Base-by-base conservation (phyloP, 2,329 filamentous ascomycete genomes). In the Diaporthe eres region DNA sequence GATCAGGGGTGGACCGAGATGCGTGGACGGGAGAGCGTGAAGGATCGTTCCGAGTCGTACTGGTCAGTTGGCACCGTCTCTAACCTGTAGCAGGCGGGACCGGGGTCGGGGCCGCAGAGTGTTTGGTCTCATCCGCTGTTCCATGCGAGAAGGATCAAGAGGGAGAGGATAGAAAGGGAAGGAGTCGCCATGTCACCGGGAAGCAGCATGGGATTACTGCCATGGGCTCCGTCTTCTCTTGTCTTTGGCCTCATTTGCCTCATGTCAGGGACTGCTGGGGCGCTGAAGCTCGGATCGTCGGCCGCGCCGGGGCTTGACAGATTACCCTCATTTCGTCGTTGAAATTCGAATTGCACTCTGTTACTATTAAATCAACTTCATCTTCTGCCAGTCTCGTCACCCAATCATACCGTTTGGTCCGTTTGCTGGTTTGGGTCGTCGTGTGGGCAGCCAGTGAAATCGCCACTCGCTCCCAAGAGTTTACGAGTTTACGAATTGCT, bases 271-370 rank as follows among this genome's bases (percentile, higher is more conserved):
- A 3, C 65, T 55, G 65, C 22, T 49, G 49, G 47, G 17, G n/a
- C 65, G 47, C 49, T 70, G 31, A 47, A 70, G 49, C 65, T 42
- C 34, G 31, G 65, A 42, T 68, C 65, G 47, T 47, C 65, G 65
- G 47, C 34, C 9, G 31, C 22, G 13, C 65, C 49, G 65, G 65
- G 65, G 65, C 49, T 49, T 70, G 49, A 22, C 28, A 51, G 65
- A 70, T 70, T 70, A 42, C 49, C 13, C 65, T 70, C 65, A 70
- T 70, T 34, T 70, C 49, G 65, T 28, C 65, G 13, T 13, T 55
- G 0, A 42, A 42, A 70, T 70, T 42, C 34, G 65, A 55, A 42
- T 42, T 31, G n/a, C 47, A 42, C 13, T 28, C 63, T 28, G 31
- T 42, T 13, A 3, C 15, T 42, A 37, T 28, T 55, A 70, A 17